Conservation (phyloP, 1,139 yeast genomes). For the Debaryomycetaceae sp. region DNA sequence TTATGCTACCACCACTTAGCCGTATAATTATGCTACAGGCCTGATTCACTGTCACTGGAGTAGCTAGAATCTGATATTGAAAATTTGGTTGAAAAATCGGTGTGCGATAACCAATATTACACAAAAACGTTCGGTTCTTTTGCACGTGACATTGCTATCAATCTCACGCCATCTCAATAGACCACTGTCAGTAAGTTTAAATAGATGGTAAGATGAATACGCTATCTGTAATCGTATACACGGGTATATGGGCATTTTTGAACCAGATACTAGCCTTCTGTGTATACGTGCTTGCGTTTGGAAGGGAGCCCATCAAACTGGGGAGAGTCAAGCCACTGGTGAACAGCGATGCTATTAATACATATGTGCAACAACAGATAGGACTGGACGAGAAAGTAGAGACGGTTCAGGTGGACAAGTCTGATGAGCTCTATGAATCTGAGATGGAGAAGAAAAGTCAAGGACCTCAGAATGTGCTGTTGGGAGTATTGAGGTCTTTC, state of each 20-base stretch:
- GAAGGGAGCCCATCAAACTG: not conserved
- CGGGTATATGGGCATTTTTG: not conserved
- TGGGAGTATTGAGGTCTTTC: conserved; percentile 12
- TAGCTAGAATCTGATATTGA: not conserved
- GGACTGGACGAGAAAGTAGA: not conserved
- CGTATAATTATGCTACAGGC: too few relatives aligned
- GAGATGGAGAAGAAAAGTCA: not conserved
- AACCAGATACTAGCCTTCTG: not conserved
- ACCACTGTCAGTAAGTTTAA: too few relatives aligned
- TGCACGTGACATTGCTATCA: not conserved
- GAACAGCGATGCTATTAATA: not conserved
- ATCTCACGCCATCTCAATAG: too few relatives aligned
- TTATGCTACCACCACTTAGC: not conserved
- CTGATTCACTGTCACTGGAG: too few relatives aligned
- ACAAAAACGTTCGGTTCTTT: not conserved
- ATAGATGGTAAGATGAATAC: not conserved
- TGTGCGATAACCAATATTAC: conserved; percentile 1
- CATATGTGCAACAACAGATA: not conserved
- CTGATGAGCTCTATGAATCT: not conserved
- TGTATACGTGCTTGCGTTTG: not conserved
- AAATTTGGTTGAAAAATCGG: not conserved
- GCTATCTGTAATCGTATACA: not conserved
- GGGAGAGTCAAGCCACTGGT: not conserved
- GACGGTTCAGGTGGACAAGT: not conserved
- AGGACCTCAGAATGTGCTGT: not conserved